These are phyloP conservation scores for Helianthus tuberosus DNA, from an alignment of 129 eudicot species.

Conservation along the genomic window DNA sequence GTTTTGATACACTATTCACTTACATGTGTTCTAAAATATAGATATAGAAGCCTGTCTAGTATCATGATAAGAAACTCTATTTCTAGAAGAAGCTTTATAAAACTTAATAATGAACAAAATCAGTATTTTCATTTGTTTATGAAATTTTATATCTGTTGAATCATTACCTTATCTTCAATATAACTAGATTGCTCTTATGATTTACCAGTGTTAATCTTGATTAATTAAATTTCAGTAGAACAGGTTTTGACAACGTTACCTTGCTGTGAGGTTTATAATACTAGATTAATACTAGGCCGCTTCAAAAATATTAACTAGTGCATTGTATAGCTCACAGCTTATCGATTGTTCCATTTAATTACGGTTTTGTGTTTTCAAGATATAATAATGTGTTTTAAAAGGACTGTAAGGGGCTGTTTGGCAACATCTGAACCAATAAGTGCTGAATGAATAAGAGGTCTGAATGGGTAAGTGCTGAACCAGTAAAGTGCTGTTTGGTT, in stretches of 20 bases:
- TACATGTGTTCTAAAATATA: neutral
- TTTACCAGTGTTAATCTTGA: slow-evolving; percentile 5
- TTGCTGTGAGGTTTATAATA: neutral
- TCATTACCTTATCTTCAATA: neutral
- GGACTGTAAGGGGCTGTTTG: slow-evolving; percentile 9
- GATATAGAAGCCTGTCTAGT: slow-evolving; percentile 1
- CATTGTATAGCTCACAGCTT: neutral
- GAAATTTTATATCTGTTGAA: neutral
- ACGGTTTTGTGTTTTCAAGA: neutral
- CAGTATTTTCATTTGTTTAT: neutral
- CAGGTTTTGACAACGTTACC: neutral
- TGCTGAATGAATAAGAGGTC: too few species aligned
- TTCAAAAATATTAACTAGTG: neutral
- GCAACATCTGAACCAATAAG: too few species aligned
- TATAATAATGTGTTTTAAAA: neutral
- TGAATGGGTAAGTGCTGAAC: too few species aligned
- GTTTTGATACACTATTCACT: neutral
- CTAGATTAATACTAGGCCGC: neutral
- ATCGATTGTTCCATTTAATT: neutral
- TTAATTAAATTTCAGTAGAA: neutral
- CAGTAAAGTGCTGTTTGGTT: too few species aligned
- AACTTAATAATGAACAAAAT: neutral
- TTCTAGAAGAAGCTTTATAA: neutral
- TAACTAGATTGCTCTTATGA: neutral
- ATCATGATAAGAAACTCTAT: neutral